Evolutionary conservation across 139 green algal species (phyloP).

Genomic region (Closterium sp.): DNA sequence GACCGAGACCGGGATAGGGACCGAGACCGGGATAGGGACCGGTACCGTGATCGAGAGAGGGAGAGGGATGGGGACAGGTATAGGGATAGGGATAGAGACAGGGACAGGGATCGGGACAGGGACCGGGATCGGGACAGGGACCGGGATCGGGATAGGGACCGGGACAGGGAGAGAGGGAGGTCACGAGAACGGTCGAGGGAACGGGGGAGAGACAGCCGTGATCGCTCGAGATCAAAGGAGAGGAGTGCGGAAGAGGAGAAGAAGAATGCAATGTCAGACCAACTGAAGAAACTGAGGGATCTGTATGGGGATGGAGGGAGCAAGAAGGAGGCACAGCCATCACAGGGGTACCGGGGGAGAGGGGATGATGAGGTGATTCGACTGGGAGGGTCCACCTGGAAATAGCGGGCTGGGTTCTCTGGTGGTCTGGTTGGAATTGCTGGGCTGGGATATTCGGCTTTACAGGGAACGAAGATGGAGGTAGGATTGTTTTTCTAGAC

Average conservation of each 20-base stretch:
- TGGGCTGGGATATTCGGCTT: not conserved
- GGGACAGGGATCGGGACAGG: not conserved
- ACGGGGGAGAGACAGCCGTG: not conserved
- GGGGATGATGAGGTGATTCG: constrained; percentile 35
- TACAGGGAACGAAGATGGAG: too few species aligned
- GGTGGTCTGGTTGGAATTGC: not conserved
- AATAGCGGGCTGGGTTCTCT: not conserved
- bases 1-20: constrained; percentile 25
- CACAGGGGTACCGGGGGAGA: not conserved
- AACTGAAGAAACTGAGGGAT: constrained; percentile 43
- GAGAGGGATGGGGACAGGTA: not conserved
- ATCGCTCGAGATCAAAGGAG: not conserved
- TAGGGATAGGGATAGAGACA: not conserved
- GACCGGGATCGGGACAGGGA: not conserved
- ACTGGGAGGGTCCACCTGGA: constrained; percentile 35
- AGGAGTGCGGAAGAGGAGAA: constrained; percentile 4
- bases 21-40: constrained; percentile 3
- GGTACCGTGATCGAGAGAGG: not conserved
- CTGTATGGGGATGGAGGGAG: constrained; percentile 41
- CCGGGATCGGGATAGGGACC: not conserved
- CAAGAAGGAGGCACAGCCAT: not conserved
- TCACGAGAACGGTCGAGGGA: constrained; percentile 17
- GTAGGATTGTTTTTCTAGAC: too few species aligned
- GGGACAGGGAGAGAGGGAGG: constrained; percentile 10
- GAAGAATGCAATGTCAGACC: not conserved